These are phyloP conservation scores for Mycena crocata DNA, from an alignment of 768 basidiomycete species.

Conservation along the genomic window DNA sequence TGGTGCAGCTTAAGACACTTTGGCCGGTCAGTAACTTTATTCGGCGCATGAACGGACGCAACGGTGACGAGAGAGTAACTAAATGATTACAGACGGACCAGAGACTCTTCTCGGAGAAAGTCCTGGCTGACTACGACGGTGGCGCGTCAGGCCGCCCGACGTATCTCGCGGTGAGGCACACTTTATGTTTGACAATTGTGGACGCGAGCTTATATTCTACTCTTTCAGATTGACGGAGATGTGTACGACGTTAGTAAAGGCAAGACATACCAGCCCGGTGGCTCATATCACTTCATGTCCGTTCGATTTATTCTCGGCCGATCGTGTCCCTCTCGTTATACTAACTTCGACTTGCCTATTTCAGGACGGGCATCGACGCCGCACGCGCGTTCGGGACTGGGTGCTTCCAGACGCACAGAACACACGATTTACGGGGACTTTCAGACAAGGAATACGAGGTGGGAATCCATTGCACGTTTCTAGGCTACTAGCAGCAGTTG, in stretches of 20 bases:
- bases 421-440: constrained; percentile 90
- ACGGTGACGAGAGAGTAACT: too few species aligned
- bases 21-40: constrained; percentile 63
- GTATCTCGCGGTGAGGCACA: constrained; percentile 81
- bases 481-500: neutral
- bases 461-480: constrained; percentile 39
- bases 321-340: neutral
- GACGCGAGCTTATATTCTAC: constrained; percentile 25
- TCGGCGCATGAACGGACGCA: neutral
- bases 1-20: constrained; percentile 68
- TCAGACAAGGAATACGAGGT: constrained; percentile 78
- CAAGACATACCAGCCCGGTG: constrained; percentile 88
- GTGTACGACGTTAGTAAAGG: constrained; percentile 93
- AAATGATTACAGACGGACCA: constrained; percentile 66
- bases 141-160: constrained; percentile 77
- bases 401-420: constrained; percentile 91
- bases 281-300: constrained; percentile 81
- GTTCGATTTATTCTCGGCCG: constrained; percentile 38
- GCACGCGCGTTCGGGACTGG: constrained; percentile 93
- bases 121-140: constrained; percentile 76
- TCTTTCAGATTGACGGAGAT: constrained; percentile 83
- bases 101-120: constrained; percentile 78
- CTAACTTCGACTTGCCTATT: constrained; percentile 33
- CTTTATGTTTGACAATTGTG: constrained; percentile 18
- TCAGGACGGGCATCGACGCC: constrained; percentile 87